phyloP scores from a whole-genome alignment of 805 yeast species.

The Lachancea sp. region DNA sequence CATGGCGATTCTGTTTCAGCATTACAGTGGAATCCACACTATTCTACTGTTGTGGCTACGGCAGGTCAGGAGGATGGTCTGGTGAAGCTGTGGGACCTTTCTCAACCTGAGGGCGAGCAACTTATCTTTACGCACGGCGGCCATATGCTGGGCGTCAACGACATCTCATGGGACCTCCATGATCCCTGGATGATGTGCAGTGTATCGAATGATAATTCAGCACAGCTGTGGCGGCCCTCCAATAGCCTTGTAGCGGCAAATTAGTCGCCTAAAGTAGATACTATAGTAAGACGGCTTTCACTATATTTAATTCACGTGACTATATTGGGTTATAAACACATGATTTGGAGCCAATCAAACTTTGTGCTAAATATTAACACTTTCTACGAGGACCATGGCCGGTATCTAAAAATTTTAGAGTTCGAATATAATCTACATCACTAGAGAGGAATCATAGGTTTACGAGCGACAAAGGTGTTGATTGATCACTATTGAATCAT shows the following conservation, averaged over 20 bases:
- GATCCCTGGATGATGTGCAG: slow-evolving; percentile 66
- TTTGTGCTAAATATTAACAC: too few relatives aligned
- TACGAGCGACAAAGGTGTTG: neutral
- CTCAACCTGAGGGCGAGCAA: slow-evolving; percentile 25
- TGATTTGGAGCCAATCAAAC: slow-evolving; percentile 18
- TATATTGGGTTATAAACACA: too few relatives aligned
- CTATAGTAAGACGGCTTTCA: too few relatives aligned
- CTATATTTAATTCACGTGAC: too few relatives aligned
- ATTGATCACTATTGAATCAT: neutral
- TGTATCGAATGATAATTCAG: slow-evolving; percentile 76
- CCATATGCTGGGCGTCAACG: slow-evolving; percentile 81
- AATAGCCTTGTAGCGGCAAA: slow-evolving; percentile 27
- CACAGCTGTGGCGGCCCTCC: slow-evolving; percentile 81
- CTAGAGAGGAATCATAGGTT: too few relatives aligned
- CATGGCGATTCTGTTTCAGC: slow-evolving; percentile 54
- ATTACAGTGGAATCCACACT: slow-evolving; percentile 65
- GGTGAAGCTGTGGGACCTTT: slow-evolving; percentile 57
- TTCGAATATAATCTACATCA: neutral
- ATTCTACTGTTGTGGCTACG: slow-evolving; percentile 50
- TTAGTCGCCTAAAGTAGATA: too few relatives aligned
- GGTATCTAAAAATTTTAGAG: slow-evolving; percentile 3
- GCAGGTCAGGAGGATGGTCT: slow-evolving; percentile 59
- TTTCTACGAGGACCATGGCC: neutral
- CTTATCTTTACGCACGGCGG: slow-evolving; percentile 72
- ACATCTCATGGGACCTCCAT: slow-evolving; percentile 73